These are phyloP conservation scores for Eucalyptus polybractea DNA, from an alignment of 345 rosid genomes.

Conservation along the genomic window DNA sequence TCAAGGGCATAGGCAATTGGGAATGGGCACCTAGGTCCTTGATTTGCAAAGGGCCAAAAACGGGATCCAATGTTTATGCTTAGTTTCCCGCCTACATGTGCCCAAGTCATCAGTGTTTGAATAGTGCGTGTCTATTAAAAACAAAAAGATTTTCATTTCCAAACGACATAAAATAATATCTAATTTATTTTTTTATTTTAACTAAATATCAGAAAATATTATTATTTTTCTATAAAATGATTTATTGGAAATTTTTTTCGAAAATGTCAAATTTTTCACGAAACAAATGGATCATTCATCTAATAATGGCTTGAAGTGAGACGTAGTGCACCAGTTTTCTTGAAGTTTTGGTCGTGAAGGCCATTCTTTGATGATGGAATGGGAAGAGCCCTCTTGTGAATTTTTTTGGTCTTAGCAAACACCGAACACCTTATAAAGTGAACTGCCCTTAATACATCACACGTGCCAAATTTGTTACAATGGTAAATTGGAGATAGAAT, in stretches of 20 bases:
- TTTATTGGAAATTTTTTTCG: fast-evolving
- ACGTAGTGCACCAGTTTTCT: neutral
- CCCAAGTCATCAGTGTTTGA: fast-evolving
- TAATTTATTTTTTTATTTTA: too few relatives aligned
- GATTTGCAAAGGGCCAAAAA: fast-evolving
- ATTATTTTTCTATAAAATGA: too few relatives aligned
- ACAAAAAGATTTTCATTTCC: neutral
- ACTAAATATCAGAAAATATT: too few relatives aligned
- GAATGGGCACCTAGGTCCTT: neutral
- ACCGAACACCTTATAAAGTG: neutral
- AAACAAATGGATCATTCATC: too few relatives aligned
- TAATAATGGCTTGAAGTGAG: neutral
- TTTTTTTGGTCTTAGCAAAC: neutral
- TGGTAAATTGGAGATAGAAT: neutral
- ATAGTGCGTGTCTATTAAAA: neutral
- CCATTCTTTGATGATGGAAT: neutral
- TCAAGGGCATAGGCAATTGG: neutral
- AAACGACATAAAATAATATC: fast-evolving
- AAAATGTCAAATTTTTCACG: neutral
- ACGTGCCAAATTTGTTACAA: neutral
- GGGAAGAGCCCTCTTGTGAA: neutral
- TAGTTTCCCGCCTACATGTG: fast-evolving
- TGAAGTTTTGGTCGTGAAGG: neutral
- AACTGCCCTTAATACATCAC: neutral
- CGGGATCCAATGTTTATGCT: neutral